Evolutionary conservation across 768 basidiomycete species (phyloP), one percentile per base, ranked within the genome.

Genomic region (Boletus coccyginus): DNA sequence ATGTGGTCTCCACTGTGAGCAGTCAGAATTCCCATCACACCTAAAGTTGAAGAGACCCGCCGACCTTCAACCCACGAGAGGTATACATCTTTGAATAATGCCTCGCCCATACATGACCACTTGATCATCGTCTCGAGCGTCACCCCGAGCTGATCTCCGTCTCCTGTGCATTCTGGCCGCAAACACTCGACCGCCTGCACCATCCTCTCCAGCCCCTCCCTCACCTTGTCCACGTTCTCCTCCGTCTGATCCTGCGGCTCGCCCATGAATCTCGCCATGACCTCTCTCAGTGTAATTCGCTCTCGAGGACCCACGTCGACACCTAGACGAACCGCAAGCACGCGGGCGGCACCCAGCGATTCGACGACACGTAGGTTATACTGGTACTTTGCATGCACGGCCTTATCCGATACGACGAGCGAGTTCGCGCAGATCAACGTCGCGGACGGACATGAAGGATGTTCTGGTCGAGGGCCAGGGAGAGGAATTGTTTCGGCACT

Each of bases 301-400:
- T 71, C 56, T 71, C 73, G 17, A 60, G 74, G 13, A 74, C 70
- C 21, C 13, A 76, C 67, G 1, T 58, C 16, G 16, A 90, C 57
- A 2, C 77, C 79, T 24, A 94, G 79, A 38, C 75, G 72, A 32
- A 80, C 78, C 0, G 86, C 85, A 13, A 97, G 78, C 7, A 93
- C 75, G 27, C 88, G 80, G 0, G 94, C 91, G 2, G 85, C 88
- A 36, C 85, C 86, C 19, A 93, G 85, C 0, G 88, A 90, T 71
- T 97, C 94, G n/a, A 95, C 89, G 35, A 94, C 93, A 35, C 92
- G 90, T 16, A 95, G 78, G 66, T 97, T 96, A 76, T 96, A 95
- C 44, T 85, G 80, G 36, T 78, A 81, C 62, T 87, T 89, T 2
- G 91, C 89, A 36, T 83, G 84, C 52, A 85, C 78, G 1, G 84